Base-by-base conservation (phyloP, 2,329 filamentous ascomycete species). In the Aspergillus quadricinctus region DNA sequence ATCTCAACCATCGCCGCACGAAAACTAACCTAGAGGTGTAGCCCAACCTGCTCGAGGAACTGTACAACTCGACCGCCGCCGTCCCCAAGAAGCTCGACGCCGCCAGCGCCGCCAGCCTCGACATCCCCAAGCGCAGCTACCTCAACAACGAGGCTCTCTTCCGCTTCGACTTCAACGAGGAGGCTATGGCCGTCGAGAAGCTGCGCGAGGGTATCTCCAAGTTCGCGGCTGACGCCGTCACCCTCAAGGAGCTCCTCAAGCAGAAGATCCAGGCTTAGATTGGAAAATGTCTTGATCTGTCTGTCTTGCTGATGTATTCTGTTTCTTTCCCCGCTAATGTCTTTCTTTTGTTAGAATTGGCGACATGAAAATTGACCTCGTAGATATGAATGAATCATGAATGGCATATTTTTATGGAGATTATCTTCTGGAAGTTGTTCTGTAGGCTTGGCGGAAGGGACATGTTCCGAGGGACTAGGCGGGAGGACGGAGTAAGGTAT, bases 141-240 rank as follows among this genome's bases (percentile, higher is more conserved):
- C 88, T 99, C 78, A 85, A 88, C 74, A 82, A 94, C 78, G 94
- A 99, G 85, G 71, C 92, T 53, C 72, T 79, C 50, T 99, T 97
- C 92, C 92, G 94, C 77, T 99, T 97, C 83, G 89, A 92, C 80
- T 96, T 99, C 87, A 99, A 99, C 85, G 94, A 99, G 85, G 92
- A 99, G 73, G 89, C 93, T 78, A 99, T 99, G 94, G 94, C 90
- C 62, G 91, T 96, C 66, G 92, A 97, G 88, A 99, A 99, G 89
- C 87, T 99, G 69, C 90, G 92, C 61, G 94, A 99, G 81, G 94
- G 94, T 80, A 99, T 99, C 83, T 95, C 90, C 84, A 97, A 97
- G 83, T 99, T 99, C 73, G 93, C 94, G 57, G 94, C 94, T 67
- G 94, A 99, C 73, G 92, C 94, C 66, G 81, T 92, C 65, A 96